Evolutionary conservation across 495 filamentous ascomycete genomes (phyloP).

Genomic region (Xylaria scruposa): DNA sequence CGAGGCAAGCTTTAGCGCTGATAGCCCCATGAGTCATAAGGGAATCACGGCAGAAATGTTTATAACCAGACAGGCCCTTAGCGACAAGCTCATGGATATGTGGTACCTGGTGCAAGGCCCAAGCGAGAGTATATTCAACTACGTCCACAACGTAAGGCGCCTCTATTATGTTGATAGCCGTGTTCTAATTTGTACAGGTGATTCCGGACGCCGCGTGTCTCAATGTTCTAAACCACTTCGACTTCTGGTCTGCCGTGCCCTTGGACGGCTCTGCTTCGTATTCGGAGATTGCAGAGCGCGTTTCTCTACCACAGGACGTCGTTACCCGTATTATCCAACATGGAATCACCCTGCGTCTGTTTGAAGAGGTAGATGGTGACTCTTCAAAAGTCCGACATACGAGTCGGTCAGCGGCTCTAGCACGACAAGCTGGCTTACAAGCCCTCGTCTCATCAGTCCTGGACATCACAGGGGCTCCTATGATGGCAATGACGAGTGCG

Average conservation of each 20-base stretch:
- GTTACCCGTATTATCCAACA: slow-evolving; percentile 51
- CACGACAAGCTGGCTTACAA: slow-evolving; percentile 41
- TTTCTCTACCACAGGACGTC: slow-evolving; percentile 37
- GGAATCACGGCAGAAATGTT: slow-evolving; percentile 35
- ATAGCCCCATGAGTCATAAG: slow-evolving; percentile 37
- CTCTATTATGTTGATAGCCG: background rate
- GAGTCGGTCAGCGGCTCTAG: slow-evolving; percentile 40
- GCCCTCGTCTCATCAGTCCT: slow-evolving; percentile 72
- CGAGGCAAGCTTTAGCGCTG: slow-evolving; percentile 34
- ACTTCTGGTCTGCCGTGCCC: slow-evolving; percentile 45
- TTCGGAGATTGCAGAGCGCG: slow-evolving; percentile 39
- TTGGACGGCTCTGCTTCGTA: slow-evolving; percentile 45
- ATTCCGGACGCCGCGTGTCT: slow-evolving; percentile 38
- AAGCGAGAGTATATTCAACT: slow-evolving; percentile 41
- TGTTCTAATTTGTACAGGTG: slow-evolving; percentile 17
- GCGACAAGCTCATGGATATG: slow-evolving; percentile 36
- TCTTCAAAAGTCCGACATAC: slow-evolving; percentile 40
- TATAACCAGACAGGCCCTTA: slow-evolving; percentile 33
- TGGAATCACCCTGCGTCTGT: slow-evolving; percentile 53
- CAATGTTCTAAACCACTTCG: slow-evolving; percentile 42
- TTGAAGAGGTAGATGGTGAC: slow-evolving; percentile 50
- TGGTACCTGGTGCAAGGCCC: slow-evolving; percentile 41
- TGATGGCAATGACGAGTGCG: slow-evolving; percentile 61
- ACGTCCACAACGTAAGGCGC: slow-evolving; percentile 36
- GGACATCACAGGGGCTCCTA: slow-evolving; percentile 72